Conservation (phyloP, 2,329 filamentous ascomycete species). For the Microsporum canis region DNA sequence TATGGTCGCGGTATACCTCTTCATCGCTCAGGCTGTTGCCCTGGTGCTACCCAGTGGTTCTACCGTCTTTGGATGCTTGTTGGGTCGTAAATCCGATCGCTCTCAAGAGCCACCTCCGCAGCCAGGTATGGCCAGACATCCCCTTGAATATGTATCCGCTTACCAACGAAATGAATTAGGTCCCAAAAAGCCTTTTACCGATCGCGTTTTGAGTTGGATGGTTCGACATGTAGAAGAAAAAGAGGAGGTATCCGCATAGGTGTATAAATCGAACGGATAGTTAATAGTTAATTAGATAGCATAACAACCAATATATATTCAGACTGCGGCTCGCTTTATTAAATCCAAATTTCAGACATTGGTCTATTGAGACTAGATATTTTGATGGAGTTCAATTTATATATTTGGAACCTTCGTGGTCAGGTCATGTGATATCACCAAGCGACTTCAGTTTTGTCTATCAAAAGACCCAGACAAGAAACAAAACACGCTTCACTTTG, state of each 20-base stretch:
- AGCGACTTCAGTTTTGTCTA: too few species aligned
- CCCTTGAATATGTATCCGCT: neutral
- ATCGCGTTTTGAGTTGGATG: neutral
- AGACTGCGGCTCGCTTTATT: too few species aligned
- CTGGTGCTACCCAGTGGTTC: neutral
- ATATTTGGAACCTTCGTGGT: too few species aligned
- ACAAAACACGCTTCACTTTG: neutral
- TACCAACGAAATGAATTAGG: neutral
- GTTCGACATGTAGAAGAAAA: neutral
- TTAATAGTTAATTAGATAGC: neutral
- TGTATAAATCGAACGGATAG: too few species aligned
- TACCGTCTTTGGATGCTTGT: neutral
- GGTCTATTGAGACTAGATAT: too few species aligned
- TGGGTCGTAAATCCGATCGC: neutral
- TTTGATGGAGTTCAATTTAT: too few species aligned
- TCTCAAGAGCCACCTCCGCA: neutral
- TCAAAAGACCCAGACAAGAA: neutral
- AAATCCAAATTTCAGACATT: too few species aligned
- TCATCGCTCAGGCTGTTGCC: slow-evolving; percentile 4
- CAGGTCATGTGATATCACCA: too few species aligned
- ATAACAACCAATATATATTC: too few species aligned
- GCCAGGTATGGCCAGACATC: neutral
- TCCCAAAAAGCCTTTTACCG: neutral
- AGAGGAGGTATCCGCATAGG: too few species aligned
- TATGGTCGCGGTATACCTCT: slow-evolving; percentile 8